phyloP scores from a whole-genome alignment of 2,329 filamentous ascomycete species.

The Fusarium odoratissimum region DNA sequence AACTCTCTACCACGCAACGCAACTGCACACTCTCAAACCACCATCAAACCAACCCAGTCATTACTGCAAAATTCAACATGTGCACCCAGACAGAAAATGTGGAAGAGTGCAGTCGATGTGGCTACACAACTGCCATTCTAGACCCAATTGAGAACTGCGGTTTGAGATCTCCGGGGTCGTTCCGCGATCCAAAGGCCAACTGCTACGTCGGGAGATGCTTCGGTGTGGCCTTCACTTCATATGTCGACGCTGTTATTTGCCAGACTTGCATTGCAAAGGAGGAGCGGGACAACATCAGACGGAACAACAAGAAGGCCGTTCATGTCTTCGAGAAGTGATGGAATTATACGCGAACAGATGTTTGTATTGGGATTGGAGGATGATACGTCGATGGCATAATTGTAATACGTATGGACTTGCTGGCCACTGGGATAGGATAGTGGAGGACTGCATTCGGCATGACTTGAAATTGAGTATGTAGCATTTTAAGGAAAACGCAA shows the following conservation, averaged over 20 bases:
- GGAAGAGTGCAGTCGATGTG: slow-evolving; percentile 29
- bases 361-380: not conserved
- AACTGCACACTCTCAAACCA: not conserved
- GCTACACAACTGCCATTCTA: slow-evolving; percentile 5
- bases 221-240: slow-evolving; percentile 30
- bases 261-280: slow-evolving; percentile 1
- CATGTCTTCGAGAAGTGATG: slow-evolving; percentile 3
- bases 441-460: not conserved
- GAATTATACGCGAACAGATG: not conserved
- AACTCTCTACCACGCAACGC: not conserved
- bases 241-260: slow-evolving; percentile 23
- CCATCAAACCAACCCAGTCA: not conserved
- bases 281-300: slow-evolving; percentile 9
- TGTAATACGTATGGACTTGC: not conserved
- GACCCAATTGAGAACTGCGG: slow-evolving; percentile 26
- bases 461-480: not conserved
- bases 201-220: slow-evolving; percentile 20
- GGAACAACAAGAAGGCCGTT: not conserved
- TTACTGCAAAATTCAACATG: slow-evolving; percentile 11
- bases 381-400: not conserved
- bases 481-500: not conserved
- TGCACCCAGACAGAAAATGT: slow-evolving; percentile 32
- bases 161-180: slow-evolving; percentile 17
- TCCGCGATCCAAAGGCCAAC: slow-evolving; percentile 13
- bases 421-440: not conserved